A percentile compares a stretch with the other conserved stretches of the same genome.
Evolutionary conservation across 192 early-diverging fungal species (phyloP).

Genomic region (Coemansia pectinata): DNA sequence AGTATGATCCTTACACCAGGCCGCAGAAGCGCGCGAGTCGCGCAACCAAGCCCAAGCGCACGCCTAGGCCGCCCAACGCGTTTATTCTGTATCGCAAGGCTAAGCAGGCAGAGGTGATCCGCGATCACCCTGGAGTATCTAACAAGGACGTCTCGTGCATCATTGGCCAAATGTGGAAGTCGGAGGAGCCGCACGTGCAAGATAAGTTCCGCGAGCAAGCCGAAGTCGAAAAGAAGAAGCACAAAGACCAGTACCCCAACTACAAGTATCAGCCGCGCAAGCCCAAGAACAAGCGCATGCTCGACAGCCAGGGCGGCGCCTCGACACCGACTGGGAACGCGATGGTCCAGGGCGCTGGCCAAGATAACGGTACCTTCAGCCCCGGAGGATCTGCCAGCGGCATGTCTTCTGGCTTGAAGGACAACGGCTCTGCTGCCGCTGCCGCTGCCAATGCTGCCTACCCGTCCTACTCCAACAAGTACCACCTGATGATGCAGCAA

Average conservation of each 20-base stretch:
- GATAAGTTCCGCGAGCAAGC: slow-evolving; percentile 58
- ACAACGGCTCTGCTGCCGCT: neutral
- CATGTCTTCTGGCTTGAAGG: slow-evolving; percentile 40
- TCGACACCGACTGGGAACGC: slow-evolving; percentile 11
- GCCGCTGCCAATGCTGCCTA: slow-evolving; percentile 22
- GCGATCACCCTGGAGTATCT: slow-evolving; percentile 54
- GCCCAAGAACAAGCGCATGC: slow-evolving; percentile 52
- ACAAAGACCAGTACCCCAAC: slow-evolving; percentile 57
- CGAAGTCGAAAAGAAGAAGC: slow-evolving; percentile 57
- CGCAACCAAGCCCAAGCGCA: slow-evolving; percentile 54
- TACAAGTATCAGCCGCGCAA: slow-evolving; percentile 63
- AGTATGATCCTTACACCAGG: slow-evolving; percentile 49
- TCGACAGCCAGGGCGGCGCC: slow-evolving; percentile 37
- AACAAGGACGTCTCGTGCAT: slow-evolving; percentile 61
- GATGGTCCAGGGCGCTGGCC: slow-evolving; percentile 23
- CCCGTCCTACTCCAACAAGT: slow-evolving; percentile 47
- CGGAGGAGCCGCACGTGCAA: slow-evolving; percentile 47
- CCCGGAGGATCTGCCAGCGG: slow-evolving; percentile 12
- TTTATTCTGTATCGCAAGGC: slow-evolving; percentile 61
- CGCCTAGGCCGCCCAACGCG: slow-evolving; percentile 56
- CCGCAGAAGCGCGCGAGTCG: slow-evolving; percentile 39
- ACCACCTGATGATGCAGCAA: slow-evolving; percentile 51
- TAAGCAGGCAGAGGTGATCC: slow-evolving; percentile 57
- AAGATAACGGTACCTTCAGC: slow-evolving; percentile 29
- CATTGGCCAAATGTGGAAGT: slow-evolving; percentile 60